A percentile compares a stretch with the other conserved stretches of the same genome.
These are phyloP conservation scores for Amaranthus tricolor DNA, from an alignment of 179 eudicot species.

Conservation along the genomic window DNA sequence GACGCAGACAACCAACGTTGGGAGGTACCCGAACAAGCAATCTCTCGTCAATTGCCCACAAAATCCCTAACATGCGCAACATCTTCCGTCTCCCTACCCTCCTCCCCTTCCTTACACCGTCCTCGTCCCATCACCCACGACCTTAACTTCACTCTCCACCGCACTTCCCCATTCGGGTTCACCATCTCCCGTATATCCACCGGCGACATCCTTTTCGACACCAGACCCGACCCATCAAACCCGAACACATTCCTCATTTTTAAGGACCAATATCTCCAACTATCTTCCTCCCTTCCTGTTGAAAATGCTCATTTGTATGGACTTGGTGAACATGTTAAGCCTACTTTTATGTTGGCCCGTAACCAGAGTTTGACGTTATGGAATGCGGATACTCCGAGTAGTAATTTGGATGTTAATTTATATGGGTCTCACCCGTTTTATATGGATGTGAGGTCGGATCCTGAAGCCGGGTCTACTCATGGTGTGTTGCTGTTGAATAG, in stretches of 20 bases:
- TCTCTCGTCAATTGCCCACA: not conserved
- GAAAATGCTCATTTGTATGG: slow-evolving; percentile 57
- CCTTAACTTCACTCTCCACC: slow-evolving; percentile 30
- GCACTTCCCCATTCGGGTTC: slow-evolving; percentile 49
- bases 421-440: slow-evolving; percentile 92
- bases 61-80: not conserved
- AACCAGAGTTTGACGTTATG: slow-evolving; percentile 72
- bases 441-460: slow-evolving; percentile 57
- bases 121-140: slow-evolving; percentile 1
- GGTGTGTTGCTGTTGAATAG: slow-evolving; percentile 65
- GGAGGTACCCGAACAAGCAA: not conserved
- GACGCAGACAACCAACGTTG: slow-evolving; percentile 5
- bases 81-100: not conserved
- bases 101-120: not conserved
- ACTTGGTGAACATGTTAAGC: slow-evolving; percentile 76
- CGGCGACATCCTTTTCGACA: slow-evolving; percentile 50
- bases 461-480: slow-evolving; percentile 41
- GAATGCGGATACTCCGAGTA: slow-evolving; percentile 53
- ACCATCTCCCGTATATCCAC: slow-evolving; percentile 56
- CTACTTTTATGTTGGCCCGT: slow-evolving; percentile 47
- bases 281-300: slow-evolving; percentile 58
- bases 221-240: slow-evolving; percentile 22
- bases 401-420: slow-evolving; percentile 43
- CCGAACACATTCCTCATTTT: slow-evolving; percentile 44
- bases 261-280: slow-evolving; percentile 67